Evolutionary conservation across 78 protist genomes (phyloP).

Genomic region (Cavenderia fasciculata): DNA sequence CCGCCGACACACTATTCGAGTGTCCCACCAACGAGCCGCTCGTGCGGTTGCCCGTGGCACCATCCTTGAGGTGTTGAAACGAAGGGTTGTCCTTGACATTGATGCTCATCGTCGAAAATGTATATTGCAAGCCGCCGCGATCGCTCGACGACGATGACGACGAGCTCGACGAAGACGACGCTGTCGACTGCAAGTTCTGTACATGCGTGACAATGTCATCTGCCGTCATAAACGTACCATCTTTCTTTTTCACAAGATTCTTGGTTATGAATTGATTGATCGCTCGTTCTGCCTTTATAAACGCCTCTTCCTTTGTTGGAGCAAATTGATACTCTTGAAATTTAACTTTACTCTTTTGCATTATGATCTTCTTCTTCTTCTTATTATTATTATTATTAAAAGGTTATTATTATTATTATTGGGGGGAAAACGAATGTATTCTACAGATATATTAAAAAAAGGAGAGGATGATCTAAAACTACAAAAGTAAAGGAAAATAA

Average conservation of each 20-base stretch:
- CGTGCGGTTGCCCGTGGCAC: no score
- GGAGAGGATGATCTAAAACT: no score
- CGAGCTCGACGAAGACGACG: background rate
- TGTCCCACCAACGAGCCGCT: no score
- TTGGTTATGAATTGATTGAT: constrained; percentile 18
- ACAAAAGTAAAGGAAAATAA: no score
- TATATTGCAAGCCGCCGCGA: constrained; percentile 38
- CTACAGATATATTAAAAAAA: no score
- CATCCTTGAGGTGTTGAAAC: no score
- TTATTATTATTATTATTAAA: no score
- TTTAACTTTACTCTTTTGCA: constrained; percentile 4
- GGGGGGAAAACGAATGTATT: no score
- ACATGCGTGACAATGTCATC: constrained; percentile 26
- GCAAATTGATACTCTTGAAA: constrained; percentile 72
- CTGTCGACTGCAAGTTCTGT: background rate
- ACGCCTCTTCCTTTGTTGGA: constrained; percentile 61
- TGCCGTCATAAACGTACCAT: constrained; percentile 43
- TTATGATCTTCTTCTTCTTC: no score
- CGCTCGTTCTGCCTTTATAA: constrained; percentile 36
- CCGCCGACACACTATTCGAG: background rate
- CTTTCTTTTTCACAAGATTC: constrained; percentile 48
- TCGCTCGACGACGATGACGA: background rate
- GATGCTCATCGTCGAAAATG: constrained; percentile 41
- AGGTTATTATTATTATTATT: no score
- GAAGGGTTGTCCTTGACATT: no score